phyloP scores from a whole-genome alignment of 176 grass and related monocot genomes.

The Carex cristatella region DNA sequence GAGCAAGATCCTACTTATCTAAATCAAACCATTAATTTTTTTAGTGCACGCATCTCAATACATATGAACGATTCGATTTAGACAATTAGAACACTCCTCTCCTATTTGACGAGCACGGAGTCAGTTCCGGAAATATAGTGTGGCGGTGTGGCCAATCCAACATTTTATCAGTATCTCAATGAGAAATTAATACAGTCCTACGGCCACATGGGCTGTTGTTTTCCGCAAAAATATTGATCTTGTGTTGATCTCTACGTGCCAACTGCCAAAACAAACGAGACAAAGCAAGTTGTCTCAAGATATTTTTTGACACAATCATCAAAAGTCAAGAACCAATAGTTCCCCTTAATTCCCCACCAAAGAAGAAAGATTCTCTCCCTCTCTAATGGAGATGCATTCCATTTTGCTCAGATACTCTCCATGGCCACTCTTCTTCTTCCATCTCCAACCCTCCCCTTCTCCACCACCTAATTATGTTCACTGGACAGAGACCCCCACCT shows the following conservation, averaged over 20 bases:
- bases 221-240: too few species aligned
- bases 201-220: too few species aligned
- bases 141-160: not conserved
- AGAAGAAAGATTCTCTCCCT: not conserved
- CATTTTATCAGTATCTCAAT: not conserved
- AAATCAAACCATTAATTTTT: too few species aligned
- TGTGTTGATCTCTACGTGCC: not conserved
- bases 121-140: too few species aligned
- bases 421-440: slow-evolving; percentile 33
- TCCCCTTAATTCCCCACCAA: not conserved
- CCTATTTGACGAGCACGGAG: too few species aligned
- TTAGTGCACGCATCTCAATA: too few species aligned
- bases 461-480: slow-evolving; percentile 40
- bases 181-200: not conserved
- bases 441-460: not conserved
- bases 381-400: slow-evolving; percentile 15
- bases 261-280: not conserved
- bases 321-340: not conserved
- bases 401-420: slow-evolving; percentile 4
- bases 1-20: too few species aligned
- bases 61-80: too few species aligned
- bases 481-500: slow-evolving; percentile 57
- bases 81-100: too few species aligned
- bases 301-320: not conserved
- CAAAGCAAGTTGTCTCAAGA: not conserved